Percentiles rank a stretch among this genome's conserved stretches.
Conservation (phyloP, 768 basidiomycete genomes). For the Mycena haematopus region DNA sequence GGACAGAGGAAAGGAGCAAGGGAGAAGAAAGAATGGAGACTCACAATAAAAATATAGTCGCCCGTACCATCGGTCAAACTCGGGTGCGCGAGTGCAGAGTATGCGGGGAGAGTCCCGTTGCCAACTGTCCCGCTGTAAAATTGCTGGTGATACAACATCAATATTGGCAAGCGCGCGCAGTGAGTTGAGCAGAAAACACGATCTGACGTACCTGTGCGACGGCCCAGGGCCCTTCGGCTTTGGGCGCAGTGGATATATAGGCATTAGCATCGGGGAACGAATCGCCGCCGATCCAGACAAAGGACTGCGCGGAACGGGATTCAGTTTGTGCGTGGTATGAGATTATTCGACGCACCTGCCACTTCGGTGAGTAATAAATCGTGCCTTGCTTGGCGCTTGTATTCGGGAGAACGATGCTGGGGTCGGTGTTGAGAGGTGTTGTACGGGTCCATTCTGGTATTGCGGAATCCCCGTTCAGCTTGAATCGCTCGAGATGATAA, state of each 20-base stretch:
- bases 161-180: too few relatives aligned
- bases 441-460: conserved; percentile 12
- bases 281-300: conserved; percentile 18
- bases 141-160: background rate
- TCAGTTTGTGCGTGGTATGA: background rate
- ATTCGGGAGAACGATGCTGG: conserved; percentile 6
- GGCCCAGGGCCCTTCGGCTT: background rate
- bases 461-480: background rate
- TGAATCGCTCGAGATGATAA: background rate
- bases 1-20: background rate
- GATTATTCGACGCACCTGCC: background rate
- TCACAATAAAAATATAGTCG: conserved; percentile 27
- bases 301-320: background rate
- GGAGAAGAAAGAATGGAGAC: background rate
- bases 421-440: conserved; percentile 8
- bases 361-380: conserved; percentile 23
- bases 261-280: background rate
- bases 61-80: conserved; percentile 23
- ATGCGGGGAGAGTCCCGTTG: conserved; percentile 22
- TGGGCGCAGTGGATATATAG: conserved; percentile 1
- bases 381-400: conserved; percentile 17
- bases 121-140: conserved; percentile 19
- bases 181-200: background rate
- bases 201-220: background rate
- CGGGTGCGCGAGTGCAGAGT: conserved; percentile 21